Base-by-base conservation (phyloP, 1,139 yeast genomes). In the Yamadazyma buinensis region DNA sequence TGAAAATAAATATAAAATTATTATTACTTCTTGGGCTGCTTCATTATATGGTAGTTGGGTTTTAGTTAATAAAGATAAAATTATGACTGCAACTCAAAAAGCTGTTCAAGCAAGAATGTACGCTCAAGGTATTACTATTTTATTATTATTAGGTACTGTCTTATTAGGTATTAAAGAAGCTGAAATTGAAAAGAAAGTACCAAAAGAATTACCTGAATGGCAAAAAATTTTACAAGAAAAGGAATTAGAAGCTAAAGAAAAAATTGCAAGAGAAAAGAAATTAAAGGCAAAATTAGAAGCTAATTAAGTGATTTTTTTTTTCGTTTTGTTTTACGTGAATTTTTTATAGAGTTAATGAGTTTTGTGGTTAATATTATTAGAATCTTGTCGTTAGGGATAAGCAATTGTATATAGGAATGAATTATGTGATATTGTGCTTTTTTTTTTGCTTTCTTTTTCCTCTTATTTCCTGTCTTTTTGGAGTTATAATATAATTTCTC, bases 61-160 rank as follows among this genome's bases (percentile, higher is more conserved):
- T 38, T 52, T 68, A 33, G 87, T 86, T 34, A 82, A 85, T 65
- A 75, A 73, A 48, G 95, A 87, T 59, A 82, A 79, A 47, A 70
- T 79, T 57, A 72, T 87, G 81, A 76, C 88, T 37, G 75, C 74
- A 39, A 67, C 95, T 5, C 96, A 88, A 63, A 88, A 87, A 60
- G 77, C 86, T 26, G 95, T 86, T 21, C 95, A 85, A 58, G 95
- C 96, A 20, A 82, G 96, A 75, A 87, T 87, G 81, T 86, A 86
- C 56, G 96, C 96, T 7, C 96, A 87, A 61, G 88, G 84, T 42
- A 64, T 85, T 39, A 80, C 90, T 2, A 82, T 82, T 38, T 68
- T 74, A 8, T 64, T 84, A 41, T 64, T 83, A 46, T 61, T 84
- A 43, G 81, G 78, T 24, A 76, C 88, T 3, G 68, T 83, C 46